Evolutionary conservation across 176 grass and related monocot species (phyloP).

Genomic region (Stipa capillata): DNA sequence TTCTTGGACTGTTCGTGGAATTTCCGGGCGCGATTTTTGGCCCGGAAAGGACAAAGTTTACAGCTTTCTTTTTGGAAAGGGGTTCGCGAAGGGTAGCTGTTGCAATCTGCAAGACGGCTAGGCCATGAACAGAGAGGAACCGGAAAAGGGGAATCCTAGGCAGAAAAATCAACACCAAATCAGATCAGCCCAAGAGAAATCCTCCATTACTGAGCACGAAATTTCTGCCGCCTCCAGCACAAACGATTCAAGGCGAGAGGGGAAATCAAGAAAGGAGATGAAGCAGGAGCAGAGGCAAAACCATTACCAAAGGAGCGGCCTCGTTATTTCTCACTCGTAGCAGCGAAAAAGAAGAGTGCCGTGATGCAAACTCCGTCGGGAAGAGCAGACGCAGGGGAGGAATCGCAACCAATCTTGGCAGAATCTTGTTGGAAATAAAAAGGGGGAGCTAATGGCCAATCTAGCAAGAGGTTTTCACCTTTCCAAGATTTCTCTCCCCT

Average conservation of each 20-base stretch:
- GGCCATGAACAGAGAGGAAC: not conserved
- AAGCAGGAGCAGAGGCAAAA: not conserved
- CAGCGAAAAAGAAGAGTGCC: not conserved
- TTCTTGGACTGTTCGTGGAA: not conserved
- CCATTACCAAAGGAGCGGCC: too few relatives aligned
- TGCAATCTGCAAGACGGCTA: not conserved
- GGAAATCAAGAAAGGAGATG: not conserved
- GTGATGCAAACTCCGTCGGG: not conserved
- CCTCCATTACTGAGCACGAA: not conserved
- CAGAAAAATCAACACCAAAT: not conserved
- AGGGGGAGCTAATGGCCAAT: not conserved
- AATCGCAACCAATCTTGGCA: not conserved
- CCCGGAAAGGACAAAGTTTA: not conserved
- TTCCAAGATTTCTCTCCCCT: not conserved
- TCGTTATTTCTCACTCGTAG: too few relatives aligned
- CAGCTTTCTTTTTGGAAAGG: not conserved
- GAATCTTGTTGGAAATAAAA: not conserved
- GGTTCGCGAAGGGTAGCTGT: not conserved
- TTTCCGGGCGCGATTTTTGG: too few relatives aligned
- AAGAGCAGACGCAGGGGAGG: not conserved
- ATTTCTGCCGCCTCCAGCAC: not conserved
- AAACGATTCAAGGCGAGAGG: not conserved
- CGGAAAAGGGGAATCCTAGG: not conserved
- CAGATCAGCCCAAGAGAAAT: slow-evolving; percentile 10
- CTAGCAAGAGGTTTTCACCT: not conserved